A percentile compares a stretch with the other conserved stretches of the same genome.
Conservation (phyloP, 1,284 basidiomycete species). For the Heterobasidion parviporum region DNA sequence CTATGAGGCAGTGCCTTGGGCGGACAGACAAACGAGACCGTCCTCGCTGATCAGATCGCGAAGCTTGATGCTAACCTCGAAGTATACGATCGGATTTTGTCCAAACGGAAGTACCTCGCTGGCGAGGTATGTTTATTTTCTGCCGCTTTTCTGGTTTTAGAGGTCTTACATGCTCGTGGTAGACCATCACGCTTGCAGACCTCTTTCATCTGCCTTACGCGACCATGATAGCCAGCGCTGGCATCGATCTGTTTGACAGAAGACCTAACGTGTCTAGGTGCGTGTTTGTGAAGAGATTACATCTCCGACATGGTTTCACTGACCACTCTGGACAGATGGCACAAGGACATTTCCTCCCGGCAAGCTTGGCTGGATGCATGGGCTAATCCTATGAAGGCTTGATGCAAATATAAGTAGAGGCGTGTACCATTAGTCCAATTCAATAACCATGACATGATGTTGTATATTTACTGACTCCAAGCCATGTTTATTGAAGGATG, state of each 20-base stretch:
- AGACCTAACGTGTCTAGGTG: slow-evolving; percentile 25
- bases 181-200: slow-evolving; percentile 27
- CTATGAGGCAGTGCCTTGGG: background rate
- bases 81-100: background rate
- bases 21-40: background rate
- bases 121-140: background rate
- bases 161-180: slow-evolving; percentile 3
- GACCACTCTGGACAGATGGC: background rate
- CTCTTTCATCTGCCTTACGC: slow-evolving; percentile 27
- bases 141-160: background rate
- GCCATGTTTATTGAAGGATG: too few species aligned
- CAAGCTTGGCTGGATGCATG: background rate
- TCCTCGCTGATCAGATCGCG: background rate
- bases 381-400: background rate
- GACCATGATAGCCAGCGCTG: slow-evolving; percentile 16
- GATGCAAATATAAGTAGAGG: background rate
- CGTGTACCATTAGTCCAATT: too few species aligned
- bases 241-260: slow-evolving; percentile 18
- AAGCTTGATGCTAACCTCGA: background rate
- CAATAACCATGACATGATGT: too few species aligned
- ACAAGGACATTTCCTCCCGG: background rate
- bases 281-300: background rate
- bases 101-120: slow-evolving; percentile 2
- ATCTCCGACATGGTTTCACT: background rate
- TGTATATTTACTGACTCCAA: too few species aligned